Percentiles rank a stretch among this genome's conserved stretches.
Conservation (phyloP, 2,329 filamentous ascomycete genomes). For the Epichloe gansuensis region DNA sequence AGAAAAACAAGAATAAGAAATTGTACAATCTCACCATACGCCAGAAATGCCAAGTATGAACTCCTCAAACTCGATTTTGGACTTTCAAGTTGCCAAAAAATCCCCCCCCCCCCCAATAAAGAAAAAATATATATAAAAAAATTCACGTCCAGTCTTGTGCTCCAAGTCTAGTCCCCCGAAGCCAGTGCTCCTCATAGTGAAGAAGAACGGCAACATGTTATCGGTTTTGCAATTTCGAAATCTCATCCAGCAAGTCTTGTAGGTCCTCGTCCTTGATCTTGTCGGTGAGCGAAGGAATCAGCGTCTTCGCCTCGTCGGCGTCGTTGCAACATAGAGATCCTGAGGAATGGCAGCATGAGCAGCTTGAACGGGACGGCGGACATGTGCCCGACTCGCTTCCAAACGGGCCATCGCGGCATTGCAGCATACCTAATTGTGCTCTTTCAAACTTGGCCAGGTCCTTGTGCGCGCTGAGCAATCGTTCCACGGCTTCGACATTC, state of each 20-base stretch:
- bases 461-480: constrained; percentile 64
- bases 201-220: constrained; percentile 8
- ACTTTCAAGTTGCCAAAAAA: not conserved
- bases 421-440: constrained; percentile 64
- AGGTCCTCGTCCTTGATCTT: constrained; percentile 88
- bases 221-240: constrained; percentile 58
- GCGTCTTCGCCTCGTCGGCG: constrained; percentile 88
- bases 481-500: constrained; percentile 87
- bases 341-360: constrained; percentile 21
- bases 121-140: not conserved
- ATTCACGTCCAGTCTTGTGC: not conserved
- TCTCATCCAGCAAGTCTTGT: constrained; percentile 77
- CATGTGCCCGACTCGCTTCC: too few species aligned
- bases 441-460: constrained; percentile 86
- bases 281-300: constrained; percentile 77
- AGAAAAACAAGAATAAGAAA: not conserved
- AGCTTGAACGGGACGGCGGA: not conserved
- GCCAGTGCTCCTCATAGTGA: not conserved
- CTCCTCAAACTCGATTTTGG: not conserved
- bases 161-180: not conserved
- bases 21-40: not conserved
- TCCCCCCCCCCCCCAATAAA: too few species aligned
- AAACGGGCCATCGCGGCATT: not conserved
- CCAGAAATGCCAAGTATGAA: constrained; percentile 5
- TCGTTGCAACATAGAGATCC: constrained; percentile 86